Percentiles rank a stretch among this genome's conserved stretches.
Evolutionary conservation across 192 early-diverging fungal genomes (phyloP).

Genomic region (Coemansia sp.): DNA sequence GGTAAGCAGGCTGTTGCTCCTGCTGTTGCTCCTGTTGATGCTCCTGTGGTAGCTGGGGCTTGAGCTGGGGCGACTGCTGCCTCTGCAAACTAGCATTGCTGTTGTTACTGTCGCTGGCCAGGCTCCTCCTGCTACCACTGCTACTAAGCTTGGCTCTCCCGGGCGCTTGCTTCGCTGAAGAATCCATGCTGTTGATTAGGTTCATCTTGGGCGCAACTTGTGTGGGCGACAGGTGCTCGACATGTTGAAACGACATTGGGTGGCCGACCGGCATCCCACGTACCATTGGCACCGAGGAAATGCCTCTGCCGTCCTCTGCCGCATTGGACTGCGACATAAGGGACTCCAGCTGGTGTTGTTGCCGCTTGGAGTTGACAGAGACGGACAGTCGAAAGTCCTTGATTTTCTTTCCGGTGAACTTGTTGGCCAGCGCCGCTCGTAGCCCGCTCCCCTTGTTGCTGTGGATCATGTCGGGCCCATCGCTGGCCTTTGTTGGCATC

Average conservation of each 20-base stretch:
- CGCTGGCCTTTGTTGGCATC: conserved; percentile 12
- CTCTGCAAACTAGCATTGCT: conserved; percentile 7
- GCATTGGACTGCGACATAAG: conserved; percentile 34
- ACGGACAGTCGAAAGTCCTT: conserved; percentile 34
- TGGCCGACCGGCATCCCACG: conserved; percentile 47
- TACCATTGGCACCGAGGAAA: conserved; percentile 26
- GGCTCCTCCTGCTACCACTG: neutral
- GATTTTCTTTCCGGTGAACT: conserved; percentile 46
- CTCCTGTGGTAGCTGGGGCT: neutral
- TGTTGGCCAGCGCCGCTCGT: conserved; percentile 44
- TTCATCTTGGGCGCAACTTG: conserved; percentile 43
- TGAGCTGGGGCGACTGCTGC: neutral
- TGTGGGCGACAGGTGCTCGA: conserved; percentile 52
- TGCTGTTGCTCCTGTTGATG: neutral
- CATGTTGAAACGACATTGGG: conserved; percentile 53
- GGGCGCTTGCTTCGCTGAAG: neutral
- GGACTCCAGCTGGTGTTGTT: conserved; percentile 55
- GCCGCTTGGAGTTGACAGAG: conserved; percentile 42
- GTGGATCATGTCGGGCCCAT: conserved; percentile 9
- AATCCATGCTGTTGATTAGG: conserved; percentile 27
- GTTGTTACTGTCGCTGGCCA: neutral
- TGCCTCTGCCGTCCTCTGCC: conserved; percentile 14
- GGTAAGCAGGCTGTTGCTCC: neutral
- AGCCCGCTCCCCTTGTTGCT: conserved; percentile 37
- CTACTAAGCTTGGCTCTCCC: conserved; percentile 13